Base-by-base conservation (phyloP, 164 flowering plant genomes). In the Sedum album region DNA sequence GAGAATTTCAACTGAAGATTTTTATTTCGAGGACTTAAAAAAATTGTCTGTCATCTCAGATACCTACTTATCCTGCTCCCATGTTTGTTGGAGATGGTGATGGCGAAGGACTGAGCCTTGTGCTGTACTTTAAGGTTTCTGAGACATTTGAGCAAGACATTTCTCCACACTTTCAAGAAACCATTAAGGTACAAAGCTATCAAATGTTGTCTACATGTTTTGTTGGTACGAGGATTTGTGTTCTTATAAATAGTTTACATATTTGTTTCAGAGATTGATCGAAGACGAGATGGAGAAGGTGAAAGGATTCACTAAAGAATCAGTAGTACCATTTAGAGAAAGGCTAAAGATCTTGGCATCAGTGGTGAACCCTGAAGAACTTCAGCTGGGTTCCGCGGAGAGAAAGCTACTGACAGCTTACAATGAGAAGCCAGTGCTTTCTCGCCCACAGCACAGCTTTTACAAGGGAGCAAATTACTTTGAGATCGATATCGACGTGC, bases 391-490 rank as follows among this genome's bases (percentile, higher is more conserved):
- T 72, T 82, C 93, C 69, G 68, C 97, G 6, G 99, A 95, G 70
- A 90, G 68, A 76, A 92, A 90, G 81, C 97, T 95, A 26, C 55
- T 95, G 39, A 71, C 80, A 60, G 91, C 94, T 66, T 95, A 92
- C 71, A 95, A 92, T 66, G 96, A 92, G 68, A 92, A 92, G 77
- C 99, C 99, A 1, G 99, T 95, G 65, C 98, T 95, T 49, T 95
- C 99, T 21, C 96, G 98, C 46, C 99, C 99, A 51, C 99, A 95
- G 70, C 99, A 95, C 77, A 78, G 76, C 60, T 90, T 95, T 70
- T 89, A 85, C 60, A 83, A 70, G 97, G 99, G 96, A 10, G 38
- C 86, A 4, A 92, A 85, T 72, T 94, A 94, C 86, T 86, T 95
- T 63, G 99, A 95, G 85, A 89, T 95, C 36, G 97, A 95, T 73